Evolutionary conservation across 2,329 filamentous ascomycete genomes (phyloP), one percentile per base, ranked within the genome.

Genomic region (Pyrenochaeta sp.): DNA sequence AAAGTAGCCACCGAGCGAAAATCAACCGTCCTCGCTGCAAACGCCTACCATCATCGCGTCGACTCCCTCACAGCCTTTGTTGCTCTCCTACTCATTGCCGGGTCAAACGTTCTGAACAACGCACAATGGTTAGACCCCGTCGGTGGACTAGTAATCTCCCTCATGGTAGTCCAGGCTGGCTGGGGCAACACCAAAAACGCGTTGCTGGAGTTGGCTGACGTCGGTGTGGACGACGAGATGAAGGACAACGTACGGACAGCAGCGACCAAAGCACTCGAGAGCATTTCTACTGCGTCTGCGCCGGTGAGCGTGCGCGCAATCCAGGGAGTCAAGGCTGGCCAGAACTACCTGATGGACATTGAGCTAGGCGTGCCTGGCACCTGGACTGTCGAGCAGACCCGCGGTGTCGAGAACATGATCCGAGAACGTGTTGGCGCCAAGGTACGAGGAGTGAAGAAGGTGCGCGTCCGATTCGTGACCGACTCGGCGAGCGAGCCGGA

Each of bases 61-160:
- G 95, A 99, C 77, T 97, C 92, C 53, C 84, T 97, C 51, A 99
- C 95, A 1, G 94, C 94, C 61, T 90, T 98, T 66, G 95, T 98
- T 50, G 96, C 95, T 1, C 84, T 98, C 27, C 83, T 90, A 51
- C 94, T 91, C 20, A 97, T 99, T 67, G 86, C 92, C 15, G 93
- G 92, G 39, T 92, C 93, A 42, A 96, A 98, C 75, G 82, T 96
- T 46, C 83, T 97, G 61, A 84, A 88, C 51, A 89, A 93, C 68
- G 93, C 94, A 47, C 86, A 90, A 27, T 98, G 95, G 93, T 83
- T 98, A 45, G 95, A 99, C 75, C 93, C 95, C 9, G 90, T 98
- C 27, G 95, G 95, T 49, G 93, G 95, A 9, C 83, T 99, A 4
- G 79, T 97, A 53, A 98, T 99, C 66, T 97, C 93, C 12, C 80